Conservation (phyloP, 2,329 filamentous ascomycete species). For the Monosporascus sp. region DNA sequence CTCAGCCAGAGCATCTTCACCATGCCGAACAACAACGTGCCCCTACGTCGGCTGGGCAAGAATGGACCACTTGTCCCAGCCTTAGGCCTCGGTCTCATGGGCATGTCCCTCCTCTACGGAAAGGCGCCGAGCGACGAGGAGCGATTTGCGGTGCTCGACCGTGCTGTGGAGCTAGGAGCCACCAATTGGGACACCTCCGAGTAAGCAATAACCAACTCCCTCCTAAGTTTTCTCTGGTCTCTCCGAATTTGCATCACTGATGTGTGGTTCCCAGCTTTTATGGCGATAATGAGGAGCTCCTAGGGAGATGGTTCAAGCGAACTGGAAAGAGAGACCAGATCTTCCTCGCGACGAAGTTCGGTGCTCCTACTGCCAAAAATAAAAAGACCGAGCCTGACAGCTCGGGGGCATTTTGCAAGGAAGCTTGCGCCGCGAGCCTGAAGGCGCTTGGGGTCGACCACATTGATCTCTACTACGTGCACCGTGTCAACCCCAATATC, state of each 20-base stretch:
- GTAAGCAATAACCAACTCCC: conserved; percentile 1
- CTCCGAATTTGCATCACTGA: no score
- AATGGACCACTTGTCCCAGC: conserved; percentile 5
- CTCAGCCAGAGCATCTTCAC: no score
- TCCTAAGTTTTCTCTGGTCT: neutral
- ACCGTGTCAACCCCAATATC: conserved; percentile 41
- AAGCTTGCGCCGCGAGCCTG: conserved; percentile 36
- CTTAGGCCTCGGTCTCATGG: conserved; percentile 10
- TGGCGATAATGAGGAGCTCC: conserved; percentile 37
- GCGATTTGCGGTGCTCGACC: conserved; percentile 36
- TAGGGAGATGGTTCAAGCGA: conserved; percentile 41
- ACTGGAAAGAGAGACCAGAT: conserved; percentile 38
- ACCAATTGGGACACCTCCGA: conserved; percentile 36
- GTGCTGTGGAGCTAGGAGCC: conserved; percentile 34
- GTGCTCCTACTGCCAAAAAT: conserved; percentile 18
- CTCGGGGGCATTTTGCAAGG: conserved; percentile 35
- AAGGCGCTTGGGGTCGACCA: conserved; percentile 40
- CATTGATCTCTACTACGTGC: conserved; percentile 49
- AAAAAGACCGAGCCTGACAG: conserved; percentile 23
- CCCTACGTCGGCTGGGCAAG: neutral
- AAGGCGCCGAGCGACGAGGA: conserved; percentile 28
- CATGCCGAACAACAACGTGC: no score
- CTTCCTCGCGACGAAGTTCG: conserved; percentile 49
- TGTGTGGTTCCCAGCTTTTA: conserved; percentile 24
- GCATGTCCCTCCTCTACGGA: neutral